phyloP scores from a whole-genome alignment of 2,329 filamentous ascomycete species.

The Calonectria leucothoes region DNA sequence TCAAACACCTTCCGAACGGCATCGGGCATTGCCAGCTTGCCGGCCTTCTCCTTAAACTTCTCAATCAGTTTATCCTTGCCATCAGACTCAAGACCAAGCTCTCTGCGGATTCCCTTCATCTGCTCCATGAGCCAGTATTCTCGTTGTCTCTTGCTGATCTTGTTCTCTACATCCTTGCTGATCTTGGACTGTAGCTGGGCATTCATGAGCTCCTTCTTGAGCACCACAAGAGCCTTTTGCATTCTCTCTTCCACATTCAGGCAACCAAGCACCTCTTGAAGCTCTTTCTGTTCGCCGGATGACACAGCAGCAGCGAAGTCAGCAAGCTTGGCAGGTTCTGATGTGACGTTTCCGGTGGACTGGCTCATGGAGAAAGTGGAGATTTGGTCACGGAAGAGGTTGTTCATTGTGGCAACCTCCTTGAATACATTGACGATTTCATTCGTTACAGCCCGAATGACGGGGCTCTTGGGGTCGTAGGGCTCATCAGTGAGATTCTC shows the following conservation, averaged over 20 bases:
- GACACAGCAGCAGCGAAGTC: constrained; percentile 98
- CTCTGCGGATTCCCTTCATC: constrained; percentile 97
- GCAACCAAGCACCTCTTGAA: constrained; percentile 90
- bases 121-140: constrained; percentile 99
- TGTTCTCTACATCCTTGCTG: constrained; percentile 95
- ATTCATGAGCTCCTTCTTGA: constrained; percentile 99
- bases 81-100: constrained; percentile 96
- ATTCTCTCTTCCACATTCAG: constrained; percentile 93
- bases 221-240: constrained; percentile 88
- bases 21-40: constrained; percentile 95
- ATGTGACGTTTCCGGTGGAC: constrained; percentile 92
- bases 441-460: constrained; percentile 91
- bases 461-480: constrained; percentile 88
- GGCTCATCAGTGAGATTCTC: constrained; percentile 92
- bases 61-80: constrained; percentile 98
- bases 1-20: constrained; percentile 98
- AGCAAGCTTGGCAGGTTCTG: constrained; percentile 93
- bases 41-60: constrained; percentile 95
- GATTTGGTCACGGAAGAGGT: constrained; percentile 95
- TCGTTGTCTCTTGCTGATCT: constrained; percentile 95
- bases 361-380: constrained; percentile 97
- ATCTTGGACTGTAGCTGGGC: constrained; percentile 97
- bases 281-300: constrained; percentile 89
- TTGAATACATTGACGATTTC: constrained; percentile 99
- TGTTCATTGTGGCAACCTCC: constrained; percentile 93